Evolutionary conservation across 225 moss, liverwort and hornwort species (phyloP), one percentile per base, ranked within the genome.

Genomic region (Polytrichum commune): DNA sequence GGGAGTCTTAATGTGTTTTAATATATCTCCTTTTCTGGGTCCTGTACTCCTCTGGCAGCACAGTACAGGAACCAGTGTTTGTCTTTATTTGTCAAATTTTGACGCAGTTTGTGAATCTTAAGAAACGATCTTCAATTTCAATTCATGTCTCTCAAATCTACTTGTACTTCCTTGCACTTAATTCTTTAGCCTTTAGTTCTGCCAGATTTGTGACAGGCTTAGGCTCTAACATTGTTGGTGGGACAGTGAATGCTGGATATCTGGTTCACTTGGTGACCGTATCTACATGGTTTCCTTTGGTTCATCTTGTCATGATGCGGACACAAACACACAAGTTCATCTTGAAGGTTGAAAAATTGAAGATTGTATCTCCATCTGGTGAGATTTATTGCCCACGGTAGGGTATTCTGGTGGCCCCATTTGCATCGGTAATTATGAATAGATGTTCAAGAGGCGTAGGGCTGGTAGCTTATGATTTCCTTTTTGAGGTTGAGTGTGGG

Each of bases 211-310:
- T 46, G 46, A 46, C 46, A 46, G 13, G 46, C 13, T 73, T 60
- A 72, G 72, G 55, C 69, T 79, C 85, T 85, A 81, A 79, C 85
- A n/a, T 79, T 64, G 76, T 79, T 85, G 81, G 79, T 76, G 81
- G 85, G 65, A 85, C 85, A 81, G 79, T 85, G 85, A 75, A 73
- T 75, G 75, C 84, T 78, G 84, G 76, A 76, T 71, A 66, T 75
- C 69, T 83, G 83, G 79, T 77, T 84, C 63, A 69, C 60, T 69
- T 69, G 76, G 73, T 73, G 76, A 63, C 76, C 75, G 72, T 67
- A 78, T 66, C 78, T 53, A 75, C 75, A 75, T 75, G 84, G 80
- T 78, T 73, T 68, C 79, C 65, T 74, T 72, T 75, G 67, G 76
- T 81, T 71, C 77, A 74, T 33, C 53, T 82, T 85, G 81, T 76